phyloP scores from a whole-genome alignment of 148 eudicot genomes.

The Chenopodium formosanum region DNA sequence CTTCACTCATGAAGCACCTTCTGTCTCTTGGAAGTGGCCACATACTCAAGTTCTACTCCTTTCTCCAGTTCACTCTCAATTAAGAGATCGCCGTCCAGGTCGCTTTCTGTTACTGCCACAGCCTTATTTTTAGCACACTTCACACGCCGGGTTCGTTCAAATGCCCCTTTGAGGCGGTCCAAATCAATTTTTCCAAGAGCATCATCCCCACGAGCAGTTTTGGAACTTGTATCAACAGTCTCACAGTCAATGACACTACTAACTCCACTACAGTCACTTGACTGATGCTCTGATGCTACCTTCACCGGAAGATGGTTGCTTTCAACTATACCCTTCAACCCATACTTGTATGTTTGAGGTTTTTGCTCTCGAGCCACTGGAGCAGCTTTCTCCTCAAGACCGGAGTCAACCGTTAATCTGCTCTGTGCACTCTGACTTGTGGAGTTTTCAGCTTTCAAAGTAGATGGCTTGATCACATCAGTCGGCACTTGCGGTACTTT shows the following conservation, averaged over 20 bases:
- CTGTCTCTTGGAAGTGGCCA: constrained; percentile 25
- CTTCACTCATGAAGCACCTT: constrained; percentile 20
- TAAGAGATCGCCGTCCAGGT: constrained; percentile 43
- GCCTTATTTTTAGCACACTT: constrained; percentile 28
- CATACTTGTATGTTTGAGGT: constrained; percentile 20
- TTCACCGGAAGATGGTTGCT: neutral
- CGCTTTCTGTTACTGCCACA: constrained; percentile 21
- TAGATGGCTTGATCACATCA: constrained; percentile 20
- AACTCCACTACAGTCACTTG: constrained; percentile 46
- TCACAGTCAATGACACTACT: constrained; percentile 46
- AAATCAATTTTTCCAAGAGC: constrained; percentile 37
- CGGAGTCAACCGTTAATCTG: constrained; percentile 20
- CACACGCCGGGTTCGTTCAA: constrained; percentile 37
- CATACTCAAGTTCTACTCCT: constrained; percentile 44
- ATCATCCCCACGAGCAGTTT: constrained; percentile 30
- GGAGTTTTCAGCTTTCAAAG: constrained; percentile 25
- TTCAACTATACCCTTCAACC: constrained; percentile 21
- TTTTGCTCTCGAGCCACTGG: constrained; percentile 10
- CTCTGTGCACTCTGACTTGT: constrained; percentile 31
- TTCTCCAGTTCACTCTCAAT: constrained; percentile 63
- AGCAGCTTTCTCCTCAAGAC: constrained; percentile 16
- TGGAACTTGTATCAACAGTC: constrained; percentile 23
- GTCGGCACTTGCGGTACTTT: constrained; percentile 18
- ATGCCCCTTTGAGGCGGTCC: constrained; percentile 40
- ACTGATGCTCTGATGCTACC: constrained; percentile 24